Conservation (phyloP, 495 filamentous ascomycete genomes). For the Eremomyces bilateralis region DNA sequence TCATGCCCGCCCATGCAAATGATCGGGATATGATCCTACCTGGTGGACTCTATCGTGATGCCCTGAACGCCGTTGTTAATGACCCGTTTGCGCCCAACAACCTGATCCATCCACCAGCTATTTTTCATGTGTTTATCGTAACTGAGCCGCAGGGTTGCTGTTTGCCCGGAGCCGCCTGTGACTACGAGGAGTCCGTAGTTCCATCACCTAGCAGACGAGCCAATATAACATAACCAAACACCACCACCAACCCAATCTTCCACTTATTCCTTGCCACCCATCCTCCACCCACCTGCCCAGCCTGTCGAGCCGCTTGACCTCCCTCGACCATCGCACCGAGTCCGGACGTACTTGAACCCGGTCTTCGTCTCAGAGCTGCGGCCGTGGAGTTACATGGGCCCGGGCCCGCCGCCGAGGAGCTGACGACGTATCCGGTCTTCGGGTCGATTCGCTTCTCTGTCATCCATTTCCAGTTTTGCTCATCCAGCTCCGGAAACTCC, state of each 20-base stretch:
- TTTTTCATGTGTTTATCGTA: no score
- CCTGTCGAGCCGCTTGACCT: constrained; percentile 48
- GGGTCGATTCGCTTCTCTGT: constrained; percentile 59
- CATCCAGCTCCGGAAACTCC: constrained; percentile 80
- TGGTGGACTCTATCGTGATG: no score
- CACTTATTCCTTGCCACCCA: constrained; percentile 65
- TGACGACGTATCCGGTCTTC: constrained; percentile 38
- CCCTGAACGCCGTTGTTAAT: no score
- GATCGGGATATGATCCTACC: no score
- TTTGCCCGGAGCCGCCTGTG: no score
- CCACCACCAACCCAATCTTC: constrained; percentile 33
- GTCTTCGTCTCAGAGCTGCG: constrained; percentile 32
- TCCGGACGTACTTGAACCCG: constrained; percentile 42
- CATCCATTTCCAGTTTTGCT: constrained; percentile 91
- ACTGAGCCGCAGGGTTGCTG: no score
- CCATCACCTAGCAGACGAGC: constrained; percentile 51
- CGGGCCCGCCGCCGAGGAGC: constrained; percentile 16
- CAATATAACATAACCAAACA: constrained; percentile 60
- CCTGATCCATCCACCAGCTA: no score
- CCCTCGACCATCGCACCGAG: constrained; percentile 64
- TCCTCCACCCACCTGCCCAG: constrained; percentile 54
- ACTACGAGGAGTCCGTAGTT: no score
- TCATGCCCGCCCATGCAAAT: no score
- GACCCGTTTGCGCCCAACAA: no score
- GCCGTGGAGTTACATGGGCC: constrained; percentile 7